Base-by-base conservation (phyloP, 116 monocot species). In the Phalaenopsis hybrid region DNA sequence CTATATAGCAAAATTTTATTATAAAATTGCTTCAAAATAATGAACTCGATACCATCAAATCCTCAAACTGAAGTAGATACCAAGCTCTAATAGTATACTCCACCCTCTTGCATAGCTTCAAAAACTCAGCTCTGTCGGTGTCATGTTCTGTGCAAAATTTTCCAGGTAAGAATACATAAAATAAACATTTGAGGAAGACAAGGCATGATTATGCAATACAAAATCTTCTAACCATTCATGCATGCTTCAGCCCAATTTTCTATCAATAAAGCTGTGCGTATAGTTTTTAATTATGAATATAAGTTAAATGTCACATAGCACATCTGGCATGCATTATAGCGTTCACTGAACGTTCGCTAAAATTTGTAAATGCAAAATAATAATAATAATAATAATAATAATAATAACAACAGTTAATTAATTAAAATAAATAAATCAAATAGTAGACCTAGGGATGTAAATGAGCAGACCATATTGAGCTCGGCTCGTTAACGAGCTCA, bases 41-140 rank as follows among this genome's bases (percentile, higher is more conserved):
- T 37, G 63, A 80, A 70, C 57, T 31, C 0, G 59, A 16, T 86
- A 97, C 97, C 97, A 94, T 93, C 57, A 97, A 76, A 84, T 97
- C 94, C 76, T 97, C 97, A 74, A 94, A 97, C 44, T 94, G 91
- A 79, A 93, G 90, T 85, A 86, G 89, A 82, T 91, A 97, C 97
- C 94, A 97, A 16, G 97, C 97, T 44, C 97, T 83, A n/a, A 97
- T 92, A 50, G 94, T 97, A 74, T 97, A 97, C 59, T 97, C 97
- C 33, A 97, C 87, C 89, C 93, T 94, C 88, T 94, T 94, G 84
- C 93, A 93, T 59, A 97, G 87, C 90, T 91, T 97, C 73, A 97
- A 57, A 87, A 97, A 97, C 63, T 97, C 94, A 28, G 79, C 78
- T 44, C 94, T 83, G 82, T 97, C 97, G 44, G 84, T 82, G 79